These are phyloP conservation scores for Ligustrum vulgare DNA, from an alignment of 257 asterid genomes.

Conservation along the genomic window DNA sequence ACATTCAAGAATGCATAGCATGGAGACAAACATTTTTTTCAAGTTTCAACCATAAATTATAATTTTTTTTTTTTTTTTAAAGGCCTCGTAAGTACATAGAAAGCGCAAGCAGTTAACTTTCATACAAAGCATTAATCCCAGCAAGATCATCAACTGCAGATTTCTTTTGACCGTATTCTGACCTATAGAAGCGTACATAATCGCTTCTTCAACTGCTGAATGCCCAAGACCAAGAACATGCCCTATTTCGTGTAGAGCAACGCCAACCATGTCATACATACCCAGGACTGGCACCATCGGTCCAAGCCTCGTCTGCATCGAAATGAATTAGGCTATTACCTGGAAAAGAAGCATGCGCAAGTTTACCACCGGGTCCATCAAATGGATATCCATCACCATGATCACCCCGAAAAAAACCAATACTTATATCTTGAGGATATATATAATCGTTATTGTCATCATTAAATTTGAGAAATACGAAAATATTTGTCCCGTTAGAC, in stretches of 20 bases:
- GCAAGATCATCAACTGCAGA: not conserved
- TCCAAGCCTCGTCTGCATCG: not conserved
- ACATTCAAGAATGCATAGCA: no score
- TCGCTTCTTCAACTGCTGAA: not conserved
- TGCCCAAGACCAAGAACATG: not conserved
- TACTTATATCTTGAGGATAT: not conserved
- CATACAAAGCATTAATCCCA: not conserved
- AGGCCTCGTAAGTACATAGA: not conserved
- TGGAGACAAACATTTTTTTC: no score
- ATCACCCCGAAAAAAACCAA: not conserved
- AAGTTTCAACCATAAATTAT: no score
- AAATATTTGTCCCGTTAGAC: not conserved
- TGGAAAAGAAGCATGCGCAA: not conserved
- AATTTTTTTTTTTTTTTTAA: no score
- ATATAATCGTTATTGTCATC: no score
- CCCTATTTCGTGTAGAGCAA: not conserved
- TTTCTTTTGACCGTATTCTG: not conserved
- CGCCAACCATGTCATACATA: not conserved
- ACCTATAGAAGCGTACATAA: not conserved
- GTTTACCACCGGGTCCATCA: not conserved
- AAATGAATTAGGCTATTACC: not conserved
- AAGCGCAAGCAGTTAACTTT: not conserved
- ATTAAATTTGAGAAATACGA: not conserved
- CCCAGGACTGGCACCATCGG: not conserved
- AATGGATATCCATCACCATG: not conserved